Base-by-base conservation (phyloP, 2,329 filamentous ascomycete species). In the Fusarium cyanostomum region DNA sequence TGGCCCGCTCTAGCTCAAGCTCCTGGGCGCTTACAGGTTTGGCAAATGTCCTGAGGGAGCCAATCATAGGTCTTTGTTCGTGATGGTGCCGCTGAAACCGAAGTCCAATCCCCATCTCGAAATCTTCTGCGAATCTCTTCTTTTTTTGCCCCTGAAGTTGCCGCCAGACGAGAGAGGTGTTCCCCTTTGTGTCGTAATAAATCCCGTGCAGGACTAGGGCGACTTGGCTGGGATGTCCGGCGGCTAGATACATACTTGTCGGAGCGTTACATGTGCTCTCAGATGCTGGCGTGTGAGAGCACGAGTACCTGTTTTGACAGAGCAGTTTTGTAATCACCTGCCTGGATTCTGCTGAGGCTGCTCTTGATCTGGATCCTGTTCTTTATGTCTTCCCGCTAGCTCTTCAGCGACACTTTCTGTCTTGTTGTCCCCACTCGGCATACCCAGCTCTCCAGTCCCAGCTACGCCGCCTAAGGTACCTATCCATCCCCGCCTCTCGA, bases 11-110 rank as follows among this genome's bases (percentile, higher is more conserved):
- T 57, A 56, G 57, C 56, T 66, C 45, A 55, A 66, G 67, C 57
- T 63, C 45, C 49, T 50, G 64, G 69, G 69, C 69, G 69, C 69
- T 71, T 71, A 71, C 62, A 68, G 46, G 50, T 48, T 61, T 56
- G 56, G 58, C 56, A 56, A 39, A 44, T 46, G 52, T 28, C 44
- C 28, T 15, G 26, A 35, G n/a, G 33, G 33, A 56, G 18, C 69
- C 69, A 71, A 71, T 71, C 66, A 71, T 28, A 37, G 31, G 10
- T 21, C 39, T 43, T 18, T 44, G 16, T 13, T 28, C 8, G 42
- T 45, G 26, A 18, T 54, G 24, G 38, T 66, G 51, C 60, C 48
- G 52, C 39, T 59, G 26, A 54, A 57, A 53, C 42, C 37, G 28
- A 51, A 15, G 33, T 21, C 42, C 15, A 49, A 41, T 42, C 50